Evolutionary conservation across 495 filamentous ascomycete species (phyloP).

Genomic region (Neurospora sp.): DNA sequence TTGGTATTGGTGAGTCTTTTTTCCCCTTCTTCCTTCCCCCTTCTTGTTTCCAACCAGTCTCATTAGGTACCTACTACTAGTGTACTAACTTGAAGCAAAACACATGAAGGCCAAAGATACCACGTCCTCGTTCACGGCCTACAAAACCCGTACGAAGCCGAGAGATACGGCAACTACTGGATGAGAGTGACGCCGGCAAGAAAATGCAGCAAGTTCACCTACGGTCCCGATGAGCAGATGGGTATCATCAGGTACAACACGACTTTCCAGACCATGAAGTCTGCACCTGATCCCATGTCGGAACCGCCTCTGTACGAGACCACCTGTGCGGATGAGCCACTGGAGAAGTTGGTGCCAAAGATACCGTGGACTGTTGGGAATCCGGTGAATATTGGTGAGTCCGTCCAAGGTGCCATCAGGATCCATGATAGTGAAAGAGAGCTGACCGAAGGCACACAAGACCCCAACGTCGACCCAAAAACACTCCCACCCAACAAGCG

Average conservation of each 20-base stretch:
- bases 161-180: conserved; percentile 42
- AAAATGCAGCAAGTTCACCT: conserved; percentile 5
- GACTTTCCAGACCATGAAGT: not conserved
- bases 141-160: conserved; percentile 17
- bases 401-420: too few species aligned
- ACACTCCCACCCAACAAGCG: not conserved
- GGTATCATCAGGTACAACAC: conserved; percentile 8
- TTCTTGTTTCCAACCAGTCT: too few species aligned
- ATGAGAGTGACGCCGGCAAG: not conserved
- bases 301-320: conserved; percentile 4
- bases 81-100: too few species aligned
- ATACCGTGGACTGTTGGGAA: conserved; percentile 4
- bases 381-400: conserved; percentile 4
- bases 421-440: too few species aligned
- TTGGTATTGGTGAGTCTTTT: not conserved
- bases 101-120: conserved; percentile 42
- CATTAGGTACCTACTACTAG: too few species aligned
- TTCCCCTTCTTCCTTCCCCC: too few species aligned
- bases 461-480: not conserved
- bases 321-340: conserved; percentile 8
- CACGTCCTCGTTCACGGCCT: conserved; percentile 49
- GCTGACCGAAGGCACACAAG: not conserved
- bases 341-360: conserved; percentile 1
- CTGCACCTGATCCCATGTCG: conserved; percentile 4
- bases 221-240: conserved; percentile 8